These are phyloP conservation scores for Butyriboletus loyo DNA, from an alignment of 768 basidiomycete genomes.

Conservation along the genomic window DNA sequence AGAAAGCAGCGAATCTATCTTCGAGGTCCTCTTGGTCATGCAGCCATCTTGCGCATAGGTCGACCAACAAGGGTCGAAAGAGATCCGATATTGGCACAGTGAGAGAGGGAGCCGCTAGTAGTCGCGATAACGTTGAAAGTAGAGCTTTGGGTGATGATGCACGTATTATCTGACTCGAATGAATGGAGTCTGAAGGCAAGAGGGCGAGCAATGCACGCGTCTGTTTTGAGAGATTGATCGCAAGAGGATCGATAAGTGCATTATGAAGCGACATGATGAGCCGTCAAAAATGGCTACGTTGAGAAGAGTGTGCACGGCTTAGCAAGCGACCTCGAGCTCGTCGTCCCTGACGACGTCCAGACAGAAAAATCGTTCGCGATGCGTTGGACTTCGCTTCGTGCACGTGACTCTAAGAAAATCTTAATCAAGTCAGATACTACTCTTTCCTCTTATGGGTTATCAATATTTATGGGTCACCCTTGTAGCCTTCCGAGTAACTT, in stretches of 20 bases:
- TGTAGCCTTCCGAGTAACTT: neutral
- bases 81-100: constrained; percentile 59
- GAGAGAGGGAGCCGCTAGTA: constrained; percentile 59
- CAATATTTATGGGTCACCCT: constrained; percentile 7
- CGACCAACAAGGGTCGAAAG: constrained; percentile 76
- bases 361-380: constrained; percentile 3
- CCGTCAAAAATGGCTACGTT: neutral
- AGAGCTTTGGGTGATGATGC: constrained; percentile 41
- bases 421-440: neutral
- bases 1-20: constrained; percentile 57
- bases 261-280: constrained; percentile 9
- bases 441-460: constrained; percentile 19
- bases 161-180: constrained; percentile 37
- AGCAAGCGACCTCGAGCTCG: neutral
- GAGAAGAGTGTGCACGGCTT: neutral
- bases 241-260: constrained; percentile 50
- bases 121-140: constrained; percentile 53
- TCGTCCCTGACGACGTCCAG: neutral
- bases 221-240: constrained; percentile 56
- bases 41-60: constrained; percentile 83
- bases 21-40: constrained; percentile 47
- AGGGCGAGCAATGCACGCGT: constrained; percentile 43
- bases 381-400: neutral
- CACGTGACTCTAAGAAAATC: constrained; percentile 23
- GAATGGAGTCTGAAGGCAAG: constrained; percentile 42